Evolutionary conservation across 129 eudicot genomes (phyloP).

Genomic region (Sambucus nigra): DNA sequence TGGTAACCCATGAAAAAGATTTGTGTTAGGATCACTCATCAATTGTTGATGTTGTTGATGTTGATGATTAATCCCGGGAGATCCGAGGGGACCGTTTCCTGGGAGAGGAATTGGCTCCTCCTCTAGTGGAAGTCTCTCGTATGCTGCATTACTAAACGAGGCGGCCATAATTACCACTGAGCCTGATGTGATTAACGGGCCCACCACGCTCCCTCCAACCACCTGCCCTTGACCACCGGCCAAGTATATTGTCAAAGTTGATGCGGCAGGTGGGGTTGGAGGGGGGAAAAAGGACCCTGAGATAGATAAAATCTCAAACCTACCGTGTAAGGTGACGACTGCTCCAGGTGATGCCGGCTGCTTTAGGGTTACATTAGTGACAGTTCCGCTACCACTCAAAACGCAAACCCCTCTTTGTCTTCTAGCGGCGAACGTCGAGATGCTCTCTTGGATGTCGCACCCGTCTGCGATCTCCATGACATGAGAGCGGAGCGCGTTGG

Average conservation of each 20-base stretch:
- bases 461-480: conserved; percentile 80
- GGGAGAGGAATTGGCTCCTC: conserved; percentile 39
- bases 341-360: conserved; percentile 69
- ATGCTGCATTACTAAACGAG: conserved; percentile 89
- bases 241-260: conserved; percentile 60
- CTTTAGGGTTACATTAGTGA: conserved; percentile 62
- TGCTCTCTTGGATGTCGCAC: conserved; percentile 67
- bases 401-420: conserved; percentile 81
- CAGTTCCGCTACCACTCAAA: conserved; percentile 67
- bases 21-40: conserved; percentile 39
- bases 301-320: conserved; percentile 81
- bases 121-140: conserved; percentile 85
- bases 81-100: conserved; percentile 29
- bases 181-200: conserved; percentile 67
- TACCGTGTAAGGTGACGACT: conserved; percentile 66
- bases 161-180: conserved; percentile 95
- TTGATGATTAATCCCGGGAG: conserved; percentile 26
- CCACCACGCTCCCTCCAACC: conserved; percentile 74
- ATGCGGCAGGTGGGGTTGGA: conserved; percentile 90
- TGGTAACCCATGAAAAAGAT: conserved; percentile 56
- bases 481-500: conserved; percentile 88
- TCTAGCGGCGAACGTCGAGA: conserved; percentile 56
- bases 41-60: conserved; percentile 31
- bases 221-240: conserved; percentile 96
- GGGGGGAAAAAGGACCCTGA: conserved; percentile 82